Evolutionary conservation across 2,329 filamentous ascomycete species (phyloP).

Genomic region (Polytolypa hystricis): DNA sequence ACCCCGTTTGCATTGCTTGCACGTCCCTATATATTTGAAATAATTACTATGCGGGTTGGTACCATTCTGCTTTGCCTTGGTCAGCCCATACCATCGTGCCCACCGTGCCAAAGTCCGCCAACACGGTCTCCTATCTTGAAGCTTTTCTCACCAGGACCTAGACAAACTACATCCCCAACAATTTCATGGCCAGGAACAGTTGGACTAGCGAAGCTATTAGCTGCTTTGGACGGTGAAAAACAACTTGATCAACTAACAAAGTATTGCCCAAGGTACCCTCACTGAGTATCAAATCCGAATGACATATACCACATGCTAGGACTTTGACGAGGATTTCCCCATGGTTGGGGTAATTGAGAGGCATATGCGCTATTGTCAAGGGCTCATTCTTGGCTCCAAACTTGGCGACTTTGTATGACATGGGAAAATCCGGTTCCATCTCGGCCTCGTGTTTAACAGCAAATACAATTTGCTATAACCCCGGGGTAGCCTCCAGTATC

Average conservation of each 20-base stretch:
- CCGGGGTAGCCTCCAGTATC: background rate
- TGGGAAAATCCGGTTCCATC: conserved; percentile 36
- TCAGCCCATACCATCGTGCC: conserved; percentile 25
- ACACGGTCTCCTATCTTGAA: conserved; percentile 56
- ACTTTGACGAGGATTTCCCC: conserved; percentile 60
- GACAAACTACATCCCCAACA: conserved; percentile 53
- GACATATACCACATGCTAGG: conserved; percentile 61
- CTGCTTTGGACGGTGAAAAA: background rate
- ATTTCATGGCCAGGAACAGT: conserved; percentile 60
- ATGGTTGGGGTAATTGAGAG: conserved; percentile 44
- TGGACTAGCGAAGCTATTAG: conserved; percentile 29
- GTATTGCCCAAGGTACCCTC: conserved; percentile 42
- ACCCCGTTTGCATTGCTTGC: conserved; percentile 51
- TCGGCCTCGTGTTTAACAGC: background rate
- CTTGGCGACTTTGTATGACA: conserved; percentile 57
- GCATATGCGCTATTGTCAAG: conserved; percentile 48
- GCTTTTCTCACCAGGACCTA: conserved; percentile 42
- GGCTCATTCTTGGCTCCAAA: conserved; percentile 43
- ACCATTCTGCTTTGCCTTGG: too few relatives aligned
- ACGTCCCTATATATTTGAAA: conserved; percentile 40
- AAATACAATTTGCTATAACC: background rate
- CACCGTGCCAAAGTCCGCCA: conserved; percentile 59
- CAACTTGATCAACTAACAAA: conserved; percentile 26
- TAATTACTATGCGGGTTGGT: too few relatives aligned
- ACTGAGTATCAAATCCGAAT: conserved; percentile 45